Percentiles rank a stretch among this genome's conserved stretches.
These are phyloP conservation scores for Emmonsia crescens DNA, from an alignment of 2,329 filamentous ascomycete genomes.

Conservation along the genomic window DNA sequence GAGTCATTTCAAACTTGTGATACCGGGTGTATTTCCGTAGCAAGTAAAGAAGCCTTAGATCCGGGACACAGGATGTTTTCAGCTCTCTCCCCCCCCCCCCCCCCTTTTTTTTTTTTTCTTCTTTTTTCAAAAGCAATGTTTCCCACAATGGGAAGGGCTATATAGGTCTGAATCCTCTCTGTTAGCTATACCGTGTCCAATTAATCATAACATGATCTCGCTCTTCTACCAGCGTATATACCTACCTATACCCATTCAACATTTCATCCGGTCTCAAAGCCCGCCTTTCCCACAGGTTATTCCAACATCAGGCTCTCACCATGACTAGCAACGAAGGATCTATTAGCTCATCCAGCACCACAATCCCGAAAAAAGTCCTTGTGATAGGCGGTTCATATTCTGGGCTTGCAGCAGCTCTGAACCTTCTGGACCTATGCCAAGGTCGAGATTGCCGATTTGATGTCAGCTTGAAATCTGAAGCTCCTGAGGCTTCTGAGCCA, in stretches of 20 bases:
- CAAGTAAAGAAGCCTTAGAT: not conserved
- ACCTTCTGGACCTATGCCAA: slow-evolving; percentile 54
- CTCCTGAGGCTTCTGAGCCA: slow-evolving; percentile 10
- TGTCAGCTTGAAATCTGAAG: slow-evolving; percentile 3
- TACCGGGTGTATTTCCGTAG: not conserved
- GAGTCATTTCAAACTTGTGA: not conserved
- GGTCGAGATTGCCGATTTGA: slow-evolving; percentile 40
- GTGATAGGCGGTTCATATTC: slow-evolving; percentile 62
- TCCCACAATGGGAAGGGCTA: not conserved
- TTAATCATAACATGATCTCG: not conserved
- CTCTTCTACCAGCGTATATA: not conserved
- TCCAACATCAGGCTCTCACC: slow-evolving; percentile 25
- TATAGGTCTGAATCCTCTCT: not conserved
- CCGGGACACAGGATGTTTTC: not conserved
- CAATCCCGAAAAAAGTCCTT: slow-evolving; percentile 42
- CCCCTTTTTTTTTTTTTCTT: too few species aligned
- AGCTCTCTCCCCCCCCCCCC: not conserved
- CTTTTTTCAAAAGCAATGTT: not conserved
- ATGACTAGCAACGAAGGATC: slow-evolving; percentile 5
- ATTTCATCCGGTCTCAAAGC: not conserved
- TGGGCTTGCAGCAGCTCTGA: slow-evolving; percentile 55
- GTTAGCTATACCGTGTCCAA: not conserved
- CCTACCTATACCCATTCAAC: not conserved
- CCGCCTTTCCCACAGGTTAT: not conserved
- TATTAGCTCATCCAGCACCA: not conserved